A percentile compares a stretch with the other conserved stretches of the same genome.
phyloP scores from a whole-genome alignment of 179 eudicot species.

The Beta lomatogona region DNA sequence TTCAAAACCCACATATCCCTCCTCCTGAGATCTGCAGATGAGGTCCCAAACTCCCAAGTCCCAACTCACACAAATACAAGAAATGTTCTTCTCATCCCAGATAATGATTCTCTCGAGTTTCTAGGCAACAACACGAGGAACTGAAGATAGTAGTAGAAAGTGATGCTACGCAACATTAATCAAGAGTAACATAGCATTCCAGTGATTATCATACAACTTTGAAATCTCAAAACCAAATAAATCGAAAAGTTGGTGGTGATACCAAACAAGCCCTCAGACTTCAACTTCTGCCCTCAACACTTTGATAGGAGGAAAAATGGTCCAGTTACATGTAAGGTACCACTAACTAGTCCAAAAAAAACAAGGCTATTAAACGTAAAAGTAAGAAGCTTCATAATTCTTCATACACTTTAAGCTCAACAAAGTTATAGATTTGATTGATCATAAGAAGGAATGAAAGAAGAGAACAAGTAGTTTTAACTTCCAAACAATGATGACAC shows the following conservation, averaged over 20 bases:
- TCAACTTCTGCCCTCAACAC: background rate
- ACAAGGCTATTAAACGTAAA: background rate
- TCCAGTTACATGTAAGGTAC: background rate
- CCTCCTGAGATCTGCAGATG: too few relatives aligned
- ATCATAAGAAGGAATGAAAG: background rate
- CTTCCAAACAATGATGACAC: background rate
- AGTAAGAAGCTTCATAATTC: background rate
- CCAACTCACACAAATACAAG: too few relatives aligned
- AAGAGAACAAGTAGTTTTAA: background rate
- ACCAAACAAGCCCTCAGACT: background rate
- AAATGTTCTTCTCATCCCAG: background rate
- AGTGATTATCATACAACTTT: background rate
- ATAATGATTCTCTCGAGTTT: background rate
- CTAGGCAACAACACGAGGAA: background rate
- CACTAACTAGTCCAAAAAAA: background rate
- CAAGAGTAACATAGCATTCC: background rate
- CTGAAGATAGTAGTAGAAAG: too few relatives aligned
- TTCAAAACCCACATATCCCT: background rate
- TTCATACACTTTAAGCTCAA: background rate
- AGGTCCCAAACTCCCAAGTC: background rate
- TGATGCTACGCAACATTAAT: background rate
- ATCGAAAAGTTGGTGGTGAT: background rate
- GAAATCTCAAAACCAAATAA: background rate
- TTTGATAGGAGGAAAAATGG: background rate
- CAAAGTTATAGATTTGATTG: background rate